These are phyloP conservation scores for Poa annua DNA, from an alignment of 176 grass and related monocot species.

Conservation along the genomic window DNA sequence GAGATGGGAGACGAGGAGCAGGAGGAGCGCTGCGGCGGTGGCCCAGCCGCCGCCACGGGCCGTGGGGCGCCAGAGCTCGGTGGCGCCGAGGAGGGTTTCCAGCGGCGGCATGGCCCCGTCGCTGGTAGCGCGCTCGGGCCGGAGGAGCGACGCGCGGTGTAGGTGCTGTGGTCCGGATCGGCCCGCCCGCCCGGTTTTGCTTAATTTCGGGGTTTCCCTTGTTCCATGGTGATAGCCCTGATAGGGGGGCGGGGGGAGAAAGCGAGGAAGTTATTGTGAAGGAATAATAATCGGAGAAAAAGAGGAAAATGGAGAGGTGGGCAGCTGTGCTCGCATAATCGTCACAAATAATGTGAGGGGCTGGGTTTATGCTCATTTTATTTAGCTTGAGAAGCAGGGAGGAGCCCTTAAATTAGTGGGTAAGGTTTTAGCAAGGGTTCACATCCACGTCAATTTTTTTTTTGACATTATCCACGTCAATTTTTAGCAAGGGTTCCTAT, in stretches of 20 bases:
- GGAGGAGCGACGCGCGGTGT: background rate
- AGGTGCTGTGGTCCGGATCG: background rate
- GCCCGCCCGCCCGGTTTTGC: background rate
- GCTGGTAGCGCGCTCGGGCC: background rate
- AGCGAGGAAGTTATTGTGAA: background rate
- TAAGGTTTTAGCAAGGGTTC: background rate
- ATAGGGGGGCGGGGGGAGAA: background rate
- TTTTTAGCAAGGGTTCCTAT: background rate
- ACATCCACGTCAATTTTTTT: background rate
- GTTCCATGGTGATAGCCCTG: constrained; percentile 28
- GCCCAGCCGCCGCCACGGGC: constrained; percentile 59
- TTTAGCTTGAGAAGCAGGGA: background rate
- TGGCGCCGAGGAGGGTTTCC: constrained; percentile 28
- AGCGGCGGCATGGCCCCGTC: constrained; percentile 28
- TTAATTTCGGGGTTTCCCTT: background rate
- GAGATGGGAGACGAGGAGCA: constrained; percentile 52
- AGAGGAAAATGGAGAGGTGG: constrained; percentile 1
- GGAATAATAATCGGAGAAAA: background rate
- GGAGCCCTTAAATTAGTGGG: background rate
- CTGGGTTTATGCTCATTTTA: background rate
- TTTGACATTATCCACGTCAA: background rate
- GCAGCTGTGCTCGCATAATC: background rate
- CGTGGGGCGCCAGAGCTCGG: constrained; percentile 53
- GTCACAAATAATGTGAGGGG: background rate
- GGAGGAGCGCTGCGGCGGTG: constrained; percentile 57